These are phyloP conservation scores for Coprinellus micaceus DNA, from an alignment of 768 basidiomycete species.

Conservation along the genomic window DNA sequence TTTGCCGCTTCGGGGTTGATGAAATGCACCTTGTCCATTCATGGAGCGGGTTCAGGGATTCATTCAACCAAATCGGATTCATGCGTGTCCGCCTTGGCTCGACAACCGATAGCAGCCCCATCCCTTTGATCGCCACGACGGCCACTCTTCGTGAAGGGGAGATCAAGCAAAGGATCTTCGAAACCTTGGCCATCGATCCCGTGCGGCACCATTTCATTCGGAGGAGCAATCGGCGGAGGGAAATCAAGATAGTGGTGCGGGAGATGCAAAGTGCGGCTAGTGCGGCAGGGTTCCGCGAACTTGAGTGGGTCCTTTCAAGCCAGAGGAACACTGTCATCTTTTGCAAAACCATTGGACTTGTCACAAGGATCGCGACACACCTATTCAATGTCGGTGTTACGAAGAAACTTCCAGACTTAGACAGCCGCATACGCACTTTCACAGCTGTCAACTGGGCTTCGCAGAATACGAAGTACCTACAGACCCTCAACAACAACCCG, in stretches of 20 bases:
- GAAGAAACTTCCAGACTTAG: neutral
- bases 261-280: slow-evolving; percentile 16
- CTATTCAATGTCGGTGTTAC: slow-evolving; percentile 13
- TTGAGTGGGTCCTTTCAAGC: slow-evolving; percentile 23
- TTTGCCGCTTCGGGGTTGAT: slow-evolving; percentile 24
- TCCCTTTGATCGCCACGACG: slow-evolving; percentile 16
- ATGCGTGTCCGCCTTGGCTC: slow-evolving; percentile 13
- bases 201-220: slow-evolving; percentile 19
- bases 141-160: slow-evolving; percentile 19
- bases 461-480: slow-evolving; percentile 9
- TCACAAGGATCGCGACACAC: slow-evolving; percentile 19
- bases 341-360: slow-evolving; percentile 22
- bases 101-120: too few relatives aligned
- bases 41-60: slow-evolving; percentile 24
- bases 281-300: slow-evolving; percentile 18
- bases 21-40: slow-evolving; percentile 22
- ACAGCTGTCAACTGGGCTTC: slow-evolving; percentile 13
- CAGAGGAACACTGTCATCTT: slow-evolving; percentile 24
- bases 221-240: slow-evolving; percentile 22
- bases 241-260: slow-evolving; percentile 22
- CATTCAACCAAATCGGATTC: slow-evolving; percentile 21
- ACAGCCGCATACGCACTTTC: slow-evolving; percentile 12
- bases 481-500: slow-evolving; percentile 13
- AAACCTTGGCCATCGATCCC: slow-evolving; percentile 16
- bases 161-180: slow-evolving; percentile 12